Evolutionary conservation across 2,329 filamentous ascomycete genomes (phyloP).

Genomic region (Alternaria brassicicola): DNA sequence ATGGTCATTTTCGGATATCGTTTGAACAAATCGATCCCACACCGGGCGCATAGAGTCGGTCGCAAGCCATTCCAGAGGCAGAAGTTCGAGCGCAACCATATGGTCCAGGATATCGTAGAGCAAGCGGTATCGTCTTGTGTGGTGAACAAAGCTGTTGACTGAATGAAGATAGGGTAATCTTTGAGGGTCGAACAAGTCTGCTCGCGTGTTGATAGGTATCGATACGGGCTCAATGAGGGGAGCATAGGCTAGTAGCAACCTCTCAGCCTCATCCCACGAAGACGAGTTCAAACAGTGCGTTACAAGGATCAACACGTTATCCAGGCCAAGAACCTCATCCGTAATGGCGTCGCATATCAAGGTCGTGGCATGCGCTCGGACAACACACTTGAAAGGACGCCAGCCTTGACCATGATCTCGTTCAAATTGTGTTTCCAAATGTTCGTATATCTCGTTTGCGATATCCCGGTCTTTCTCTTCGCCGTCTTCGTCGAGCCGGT

Average conservation of each 20-base stretch:
- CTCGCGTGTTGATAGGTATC: constrained; percentile 32
- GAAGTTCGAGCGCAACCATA: constrained; percentile 42
- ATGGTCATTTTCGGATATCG: constrained; percentile 37
- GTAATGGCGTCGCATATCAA: constrained; percentile 47
- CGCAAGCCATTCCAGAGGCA: constrained; percentile 49
- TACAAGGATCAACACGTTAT: constrained; percentile 34
- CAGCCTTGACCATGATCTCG: constrained; percentile 44
- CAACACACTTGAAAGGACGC: constrained; percentile 49
- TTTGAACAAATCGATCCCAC: constrained; percentile 44
- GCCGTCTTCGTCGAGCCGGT: constrained; percentile 35
- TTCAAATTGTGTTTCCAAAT: constrained; percentile 49
- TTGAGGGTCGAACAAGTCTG: constrained; percentile 37
- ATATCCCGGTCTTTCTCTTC: constrained; percentile 45
- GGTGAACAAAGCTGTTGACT: constrained; percentile 35
- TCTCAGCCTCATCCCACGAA: constrained; percentile 46
- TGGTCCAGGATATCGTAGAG: constrained; percentile 44
- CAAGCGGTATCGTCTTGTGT: constrained; percentile 39
- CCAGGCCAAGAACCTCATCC: constrained; percentile 38
- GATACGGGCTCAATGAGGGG: constrained; percentile 30
- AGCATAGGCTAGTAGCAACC: constrained; percentile 38
- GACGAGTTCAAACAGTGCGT: constrained; percentile 38
- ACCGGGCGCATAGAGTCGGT: constrained; percentile 44
- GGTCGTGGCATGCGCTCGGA: constrained; percentile 50
- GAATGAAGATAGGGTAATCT: constrained; percentile 36
- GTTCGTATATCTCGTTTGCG: constrained; percentile 47